Percentiles rank a stretch among this genome's conserved stretches.
phyloP scores from a whole-genome alignment of 179 eudicot genomes.

The Silene vulgaris region DNA sequence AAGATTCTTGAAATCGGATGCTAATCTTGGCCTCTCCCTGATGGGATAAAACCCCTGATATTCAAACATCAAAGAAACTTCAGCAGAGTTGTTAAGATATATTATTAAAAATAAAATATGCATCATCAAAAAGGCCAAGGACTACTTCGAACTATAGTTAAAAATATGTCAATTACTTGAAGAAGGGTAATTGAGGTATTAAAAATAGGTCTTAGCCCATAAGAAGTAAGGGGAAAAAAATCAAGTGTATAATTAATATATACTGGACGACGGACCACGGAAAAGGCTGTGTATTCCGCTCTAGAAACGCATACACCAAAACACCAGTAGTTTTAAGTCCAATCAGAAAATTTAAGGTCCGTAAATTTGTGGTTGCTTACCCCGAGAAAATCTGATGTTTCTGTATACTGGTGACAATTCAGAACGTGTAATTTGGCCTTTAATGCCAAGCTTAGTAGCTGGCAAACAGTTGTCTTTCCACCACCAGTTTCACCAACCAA shows the following conservation, averaged over 20 bases:
- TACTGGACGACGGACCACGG: too few relatives aligned
- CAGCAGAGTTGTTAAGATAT: background rate
- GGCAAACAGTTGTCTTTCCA: constrained; percentile 96
- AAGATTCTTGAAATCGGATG: constrained; percentile 49
- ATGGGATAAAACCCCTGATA: constrained; percentile 84
- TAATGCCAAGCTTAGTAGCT: constrained; percentile 64
- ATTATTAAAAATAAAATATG: too few relatives aligned
- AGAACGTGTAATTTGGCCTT: constrained; percentile 61
- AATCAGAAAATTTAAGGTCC: background rate
- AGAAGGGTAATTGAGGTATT: too few relatives aligned
- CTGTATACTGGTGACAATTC: constrained; percentile 94
- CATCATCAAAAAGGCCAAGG: too few relatives aligned
- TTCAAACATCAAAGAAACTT: constrained; percentile 16
- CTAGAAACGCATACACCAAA: background rate
- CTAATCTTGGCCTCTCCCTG: constrained; percentile 70
- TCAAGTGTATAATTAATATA: too few relatives aligned
- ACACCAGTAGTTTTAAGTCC: background rate
- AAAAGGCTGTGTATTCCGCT: too few relatives aligned
- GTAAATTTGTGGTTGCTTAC: constrained; percentile 36
- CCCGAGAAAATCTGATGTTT: constrained; percentile 98
- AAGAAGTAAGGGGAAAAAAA: too few relatives aligned
- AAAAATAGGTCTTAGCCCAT: too few relatives aligned
- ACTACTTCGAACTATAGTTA: too few relatives aligned
- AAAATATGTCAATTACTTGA: too few relatives aligned
- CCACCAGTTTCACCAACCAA: constrained; percentile 99